Percentiles rank a stretch among this genome's conserved stretches.
phyloP scores from a whole-genome alignment of 805 yeast species.

The Candida namnaoensis region DNA sequence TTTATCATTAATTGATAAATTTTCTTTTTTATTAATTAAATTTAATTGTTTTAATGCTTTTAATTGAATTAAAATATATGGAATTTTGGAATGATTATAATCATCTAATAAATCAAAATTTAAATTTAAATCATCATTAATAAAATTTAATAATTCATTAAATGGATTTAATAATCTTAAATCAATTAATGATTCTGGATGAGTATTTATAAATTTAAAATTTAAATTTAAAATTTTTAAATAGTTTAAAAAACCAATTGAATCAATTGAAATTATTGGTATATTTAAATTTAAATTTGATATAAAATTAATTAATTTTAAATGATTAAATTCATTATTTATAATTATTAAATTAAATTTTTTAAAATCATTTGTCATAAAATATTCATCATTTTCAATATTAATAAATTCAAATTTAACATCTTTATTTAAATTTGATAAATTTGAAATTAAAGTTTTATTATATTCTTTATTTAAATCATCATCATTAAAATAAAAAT shows the following conservation, averaged over 20 bases:
- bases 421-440: slow-evolving; percentile 56
- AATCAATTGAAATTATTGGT: slow-evolving; percentile 44
- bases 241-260: slow-evolving; percentile 61
- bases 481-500: slow-evolving; percentile 48
- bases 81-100: slow-evolving; percentile 51
- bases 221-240: slow-evolving; percentile 48
- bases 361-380: slow-evolving; percentile 11
- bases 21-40: slow-evolving; percentile 11
- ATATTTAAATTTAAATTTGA: slow-evolving; percentile 25
- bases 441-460: slow-evolving; percentile 24
- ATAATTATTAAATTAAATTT: slow-evolving; percentile 42
- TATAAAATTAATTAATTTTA: slow-evolving; percentile 27
- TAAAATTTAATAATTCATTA: slow-evolving; percentile 48
- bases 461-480: slow-evolving; percentile 37
- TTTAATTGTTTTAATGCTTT: slow-evolving; percentile 41
- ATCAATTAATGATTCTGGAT: slow-evolving; percentile 54
- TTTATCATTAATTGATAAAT: slow-evolving; percentile 33
- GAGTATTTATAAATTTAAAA: slow-evolving; percentile 64
- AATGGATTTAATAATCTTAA: slow-evolving; percentile 65
- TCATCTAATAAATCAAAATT: slow-evolving; percentile 35
- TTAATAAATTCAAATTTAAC: slow-evolving; percentile 28
- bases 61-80: slow-evolving; percentile 55
- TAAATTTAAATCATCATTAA: slow-evolving; percentile 28
- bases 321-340: slow-evolving; percentile 18
- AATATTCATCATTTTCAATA: slow-evolving; percentile 5